A percentile compares a stretch with the other conserved stretches of the same genome.
These are phyloP conservation scores for Globisporangium cylindrosporum DNA, from an alignment of 352 stramenopile species.

Conservation along the genomic window DNA sequence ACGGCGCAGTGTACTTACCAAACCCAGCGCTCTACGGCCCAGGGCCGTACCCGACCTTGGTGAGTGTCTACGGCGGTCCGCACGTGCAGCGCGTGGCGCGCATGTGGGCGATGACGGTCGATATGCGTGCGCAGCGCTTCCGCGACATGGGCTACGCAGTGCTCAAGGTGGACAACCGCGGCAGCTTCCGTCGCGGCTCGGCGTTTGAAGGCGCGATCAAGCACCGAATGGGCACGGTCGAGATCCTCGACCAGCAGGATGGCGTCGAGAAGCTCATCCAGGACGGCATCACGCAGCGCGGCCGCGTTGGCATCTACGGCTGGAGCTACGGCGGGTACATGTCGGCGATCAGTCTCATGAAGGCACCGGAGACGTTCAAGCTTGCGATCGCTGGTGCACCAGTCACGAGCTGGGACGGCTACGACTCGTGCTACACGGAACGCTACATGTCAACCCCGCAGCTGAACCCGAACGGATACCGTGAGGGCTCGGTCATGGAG, in stretches of 20 bases:
- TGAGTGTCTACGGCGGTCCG: slow-evolving; percentile 95
- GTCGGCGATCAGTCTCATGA: slow-evolving; percentile 95
- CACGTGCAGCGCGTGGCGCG: slow-evolving; percentile 94
- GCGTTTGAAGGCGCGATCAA: slow-evolving; percentile 94
- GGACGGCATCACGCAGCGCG: slow-evolving; percentile 87
- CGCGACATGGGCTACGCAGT: slow-evolving; percentile 93
- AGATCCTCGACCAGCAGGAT: slow-evolving; percentile 86
- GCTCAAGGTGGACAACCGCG: slow-evolving; percentile 96
- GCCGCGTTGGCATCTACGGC: slow-evolving; percentile 93
- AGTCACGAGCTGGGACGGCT: slow-evolving; percentile 97
- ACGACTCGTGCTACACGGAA: slow-evolving; percentile 99
- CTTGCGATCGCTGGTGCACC: slow-evolving; percentile 94
- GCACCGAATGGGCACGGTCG: slow-evolving; percentile 89
- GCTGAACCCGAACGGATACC: slow-evolving; percentile 92
- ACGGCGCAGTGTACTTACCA: slow-evolving; percentile 92
- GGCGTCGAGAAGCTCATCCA: slow-evolving; percentile 76
- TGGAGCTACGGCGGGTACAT: slow-evolving; percentile 99
- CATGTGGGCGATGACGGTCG: slow-evolving; percentile 90
- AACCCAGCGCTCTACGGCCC: slow-evolving; percentile 80
- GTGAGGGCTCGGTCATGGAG: slow-evolving; percentile 90
- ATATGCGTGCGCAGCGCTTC: slow-evolving; percentile 93
- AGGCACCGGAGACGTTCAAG: slow-evolving; percentile 94
- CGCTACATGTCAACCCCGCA: slow-evolving; percentile 96
- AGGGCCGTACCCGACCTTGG: slow-evolving; percentile 93
- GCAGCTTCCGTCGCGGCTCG: slow-evolving; percentile 89